A percentile compares a stretch with the other conserved stretches of the same genome.
Conservation (phyloP, 1,284 basidiomycete species). For the Phellopilus nigrolimitatus region DNA sequence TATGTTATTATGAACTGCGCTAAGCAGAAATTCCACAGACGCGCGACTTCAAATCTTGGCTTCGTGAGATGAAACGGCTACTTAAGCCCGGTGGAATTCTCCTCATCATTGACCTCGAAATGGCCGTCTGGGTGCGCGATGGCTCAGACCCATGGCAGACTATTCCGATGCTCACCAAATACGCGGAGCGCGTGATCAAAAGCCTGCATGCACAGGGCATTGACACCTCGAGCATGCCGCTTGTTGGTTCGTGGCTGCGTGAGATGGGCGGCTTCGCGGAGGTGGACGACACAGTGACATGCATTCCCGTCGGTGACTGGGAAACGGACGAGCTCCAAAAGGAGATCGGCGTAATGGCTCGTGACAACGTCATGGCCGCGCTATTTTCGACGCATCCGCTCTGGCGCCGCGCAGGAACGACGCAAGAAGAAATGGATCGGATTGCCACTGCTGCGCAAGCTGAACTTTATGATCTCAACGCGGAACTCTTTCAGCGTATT, state of each 20-base stretch:
- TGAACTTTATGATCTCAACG: slow-evolving; percentile 14
- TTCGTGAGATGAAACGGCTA: slow-evolving; percentile 13
- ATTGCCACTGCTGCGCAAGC: slow-evolving; percentile 3
- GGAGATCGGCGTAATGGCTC: slow-evolving; percentile 20
- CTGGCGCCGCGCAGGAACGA: slow-evolving; percentile 13
- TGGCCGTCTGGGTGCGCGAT: slow-evolving; percentile 15
- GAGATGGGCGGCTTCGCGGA: slow-evolving; percentile 17
- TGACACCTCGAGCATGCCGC: slow-evolving; percentile 2
- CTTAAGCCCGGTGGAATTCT: slow-evolving; percentile 16
- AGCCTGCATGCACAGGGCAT: slow-evolving; percentile 12
- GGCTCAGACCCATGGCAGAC: slow-evolving; percentile 7
- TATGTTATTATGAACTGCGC: neutral
- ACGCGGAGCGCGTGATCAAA: slow-evolving; percentile 1
- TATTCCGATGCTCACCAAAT: slow-evolving; percentile 6
- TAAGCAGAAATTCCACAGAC: slow-evolving; percentile 4
- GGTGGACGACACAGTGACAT: slow-evolving; percentile 17
- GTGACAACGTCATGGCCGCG: slow-evolving; percentile 18
- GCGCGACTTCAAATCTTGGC: slow-evolving; percentile 16
- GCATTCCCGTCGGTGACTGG: slow-evolving; percentile 17
- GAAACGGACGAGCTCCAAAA: slow-evolving; percentile 19
- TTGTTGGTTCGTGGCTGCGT: slow-evolving; percentile 14
- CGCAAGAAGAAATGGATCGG: slow-evolving; percentile 15
- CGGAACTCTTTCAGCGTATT: slow-evolving; percentile 14
- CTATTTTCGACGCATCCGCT: slow-evolving; percentile 12
- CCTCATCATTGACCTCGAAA: slow-evolving; percentile 14